Base-by-base conservation (phyloP, 2,329 filamentous ascomycete genomes). In the Annulohypoxylon truncatum region DNA sequence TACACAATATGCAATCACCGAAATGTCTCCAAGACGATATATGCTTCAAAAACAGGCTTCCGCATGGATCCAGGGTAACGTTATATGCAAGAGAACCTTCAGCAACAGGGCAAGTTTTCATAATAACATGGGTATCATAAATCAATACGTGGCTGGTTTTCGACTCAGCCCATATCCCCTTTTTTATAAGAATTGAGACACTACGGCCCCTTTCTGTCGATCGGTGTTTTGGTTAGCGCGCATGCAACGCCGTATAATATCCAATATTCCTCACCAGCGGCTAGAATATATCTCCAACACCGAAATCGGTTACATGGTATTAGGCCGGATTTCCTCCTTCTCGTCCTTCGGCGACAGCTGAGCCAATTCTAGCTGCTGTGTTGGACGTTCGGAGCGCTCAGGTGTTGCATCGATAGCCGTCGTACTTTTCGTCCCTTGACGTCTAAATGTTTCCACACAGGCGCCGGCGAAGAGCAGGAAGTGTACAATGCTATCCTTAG, bases 381-480 rank as follows among this genome's bases (percentile, higher is more conserved):
- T 42, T 26, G 33, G 33, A 51, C 44, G 9, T 31, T 38, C 15
- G 9, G 20, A 7, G 7, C n/a, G 48, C n/a, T 31, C 22, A 26
- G 38, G n/a, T 29, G 24, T 15, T 15, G 18, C 13, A 48, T 28
- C 22, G 20, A 48, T 20, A 13, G 29, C 24, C 6, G 12, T 15
- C 40, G n/a, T 10, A n/a, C 15, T 56, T 5, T 24, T 31, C 9
- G 18, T 24, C 48, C 18, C 66, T 56, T 63, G 63, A 18, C 63
- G 57, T 26, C 58, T 61, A 10, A 44, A 35, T 0, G 60, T 70
- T 47, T 72, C 68, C 9, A 70, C 38, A 42, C 72, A 74, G 12
- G 73, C 71, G 15, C 68, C 61, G 5, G 64, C 63, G 35, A 75
- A 75, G 26, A 75, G 69, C 24, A 63, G 38, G 55, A 74, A 71